These are phyloP conservation scores for Didymellaceae sp. DNA, from an alignment of 2,329 filamentous ascomycete genomes.

Conservation along the genomic window DNA sequence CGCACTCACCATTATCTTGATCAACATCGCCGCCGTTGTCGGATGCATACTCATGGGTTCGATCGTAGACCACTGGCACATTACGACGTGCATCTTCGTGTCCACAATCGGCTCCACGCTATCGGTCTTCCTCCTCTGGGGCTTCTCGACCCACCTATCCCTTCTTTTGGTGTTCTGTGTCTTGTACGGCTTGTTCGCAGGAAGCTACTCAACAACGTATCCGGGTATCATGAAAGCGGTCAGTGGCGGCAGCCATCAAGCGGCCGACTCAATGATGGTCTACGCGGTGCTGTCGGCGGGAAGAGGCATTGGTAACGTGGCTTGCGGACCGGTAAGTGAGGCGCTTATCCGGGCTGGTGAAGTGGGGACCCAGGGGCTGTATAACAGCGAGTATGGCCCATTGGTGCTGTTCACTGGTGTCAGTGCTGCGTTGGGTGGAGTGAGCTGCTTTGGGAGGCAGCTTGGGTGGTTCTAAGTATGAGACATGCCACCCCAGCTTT, in stretches of 20 bases:
- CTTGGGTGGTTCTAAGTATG: constrained; percentile 22
- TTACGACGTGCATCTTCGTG: constrained; percentile 51
- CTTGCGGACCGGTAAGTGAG: constrained; percentile 59
- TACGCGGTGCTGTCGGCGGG: constrained; percentile 56
- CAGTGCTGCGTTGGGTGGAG: constrained; percentile 43
- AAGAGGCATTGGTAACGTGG: constrained; percentile 58
- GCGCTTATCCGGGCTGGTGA: constrained; percentile 41
- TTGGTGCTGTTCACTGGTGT: constrained; percentile 53
- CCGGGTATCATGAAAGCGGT: constrained; percentile 37
- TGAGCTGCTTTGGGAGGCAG: constrained; percentile 30
- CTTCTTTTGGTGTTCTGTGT: constrained; percentile 44
- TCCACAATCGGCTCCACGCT: constrained; percentile 51
- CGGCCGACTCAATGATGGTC: constrained; percentile 50
- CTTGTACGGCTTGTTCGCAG: constrained; percentile 47
- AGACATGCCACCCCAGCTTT: too few relatives aligned
- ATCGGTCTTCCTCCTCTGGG: constrained; percentile 57
- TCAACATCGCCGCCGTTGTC: constrained; percentile 47
- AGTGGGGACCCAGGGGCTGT: constrained; percentile 34
- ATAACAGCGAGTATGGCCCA: constrained; percentile 52
- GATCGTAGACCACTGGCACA: constrained; percentile 51
- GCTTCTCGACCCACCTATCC: constrained; percentile 48
- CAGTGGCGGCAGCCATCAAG: constrained; percentile 17
- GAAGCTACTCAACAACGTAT: constrained; percentile 34
- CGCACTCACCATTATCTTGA: constrained; percentile 44
- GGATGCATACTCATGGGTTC: constrained; percentile 47